Base-by-base conservation (phyloP, 345 rosid genomes). In the Populus nigra region DNA sequence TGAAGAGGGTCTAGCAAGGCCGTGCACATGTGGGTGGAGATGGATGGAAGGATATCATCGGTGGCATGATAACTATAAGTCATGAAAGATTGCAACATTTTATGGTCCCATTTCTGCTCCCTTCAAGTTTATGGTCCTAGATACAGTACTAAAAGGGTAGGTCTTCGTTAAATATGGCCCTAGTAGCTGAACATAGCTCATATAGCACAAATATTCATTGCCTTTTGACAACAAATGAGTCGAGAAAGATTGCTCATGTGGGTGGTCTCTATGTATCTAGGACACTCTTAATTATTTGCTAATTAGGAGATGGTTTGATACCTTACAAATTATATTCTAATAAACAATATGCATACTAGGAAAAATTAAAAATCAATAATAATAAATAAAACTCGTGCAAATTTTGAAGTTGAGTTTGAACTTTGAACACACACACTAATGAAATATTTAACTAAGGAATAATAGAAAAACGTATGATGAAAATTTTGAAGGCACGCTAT, bases 61-160 rank as follows among this genome's bases (percentile, higher is more conserved):
- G 81, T 87, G 89, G 70, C 79, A 80, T 79, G 86, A 89, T 16
- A 87, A 76, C 66, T 69, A 84, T 71, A 62, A 75, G 57, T 83
- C 87, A 69, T 20, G 36, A 29, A 66, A 27, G 65, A 35, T 12
- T 27, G 7, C 38, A 29, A 29, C 53, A 7, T 62, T 38, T 25
- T 49, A 20, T 73, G 72, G 71, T 35, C 50, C 43, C 88, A 84
- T 77, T 0, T 43, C 15, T 68, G 15, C 69, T 7, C 35, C 8
- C 27, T 63, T 17, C 39, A 23, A 7, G 62, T 67, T 61, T 74
- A 82, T 73, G 78, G 72, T 65, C 81, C 78, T 72, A 67, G 63
- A 5, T 47, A 27, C 55, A n/a, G 27, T 29, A 41, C 45, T 10
- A 31, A 41, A 68, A 17, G n/a, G 39, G 50, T 12, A 43, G 65